Base-by-base conservation (phyloP, 1,284 basidiomycete species). In the Naganishia sp. region DNA sequence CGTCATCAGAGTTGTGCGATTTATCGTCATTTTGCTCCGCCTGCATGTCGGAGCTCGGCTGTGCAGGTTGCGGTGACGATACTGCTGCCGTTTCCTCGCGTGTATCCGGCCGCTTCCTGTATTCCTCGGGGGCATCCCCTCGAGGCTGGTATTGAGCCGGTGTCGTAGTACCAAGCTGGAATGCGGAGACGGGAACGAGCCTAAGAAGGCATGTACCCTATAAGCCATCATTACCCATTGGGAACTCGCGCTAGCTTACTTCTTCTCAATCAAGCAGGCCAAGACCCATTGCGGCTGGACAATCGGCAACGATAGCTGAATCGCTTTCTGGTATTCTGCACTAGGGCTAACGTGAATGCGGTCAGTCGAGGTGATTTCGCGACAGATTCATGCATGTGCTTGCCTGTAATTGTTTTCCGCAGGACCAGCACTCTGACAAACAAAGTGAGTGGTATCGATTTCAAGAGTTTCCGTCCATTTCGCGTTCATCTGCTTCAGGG, bases 381-480 rank as follows among this genome's bases (percentile, higher is more conserved):
- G 28, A 28, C 31, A 66, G 46, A 23, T 44, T 33, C 28, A 1
- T 53, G n/a, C 33, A 56, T 11, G 2, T 11, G 45, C 54, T 67
- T 69, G 44, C 49, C 73, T 63, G 16, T 74, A 75, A 21, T 84
- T 83, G 3, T 88, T 86, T 3, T 87, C 88, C 7, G 76, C 74
- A 1, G 88, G 86, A 0, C 77, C 68, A 1, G 92, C 90, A 0
- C 90, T 92, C 3, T 92, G 94, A 75, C 93, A 95, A 44, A 96
- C 92, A 72, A 95, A 96, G 78, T 97, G 94, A 0, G 93, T 95
- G 6, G 94, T 96, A 74, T 96, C 94, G 66, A 98, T 94, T 80
- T 94, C 91, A 31, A 99, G 94, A 72, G 88, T 88, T 70, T 94
- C 90, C 71, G 88, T 90, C 87, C 89, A 92, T 70, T 89, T 88